Percentiles rank a stretch among this genome's conserved stretches.
Evolutionary conservation across 306 rosid species (phyloP).

Genomic region (Ammopiptanthus mongolicus): DNA sequence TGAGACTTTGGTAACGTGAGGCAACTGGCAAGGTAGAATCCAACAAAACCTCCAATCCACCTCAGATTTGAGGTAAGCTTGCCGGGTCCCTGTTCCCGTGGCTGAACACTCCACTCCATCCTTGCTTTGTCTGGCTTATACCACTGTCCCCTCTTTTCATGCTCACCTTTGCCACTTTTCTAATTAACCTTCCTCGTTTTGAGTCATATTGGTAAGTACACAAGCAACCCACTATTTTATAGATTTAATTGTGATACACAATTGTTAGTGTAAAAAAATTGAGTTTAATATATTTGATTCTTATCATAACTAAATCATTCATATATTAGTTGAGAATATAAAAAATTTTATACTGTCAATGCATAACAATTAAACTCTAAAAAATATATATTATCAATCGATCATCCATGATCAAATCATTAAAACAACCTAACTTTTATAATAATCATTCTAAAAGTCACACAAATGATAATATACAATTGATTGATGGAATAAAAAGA

Average conservation of each 20-base stretch:
- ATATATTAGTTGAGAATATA: no score
- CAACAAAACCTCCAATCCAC: slow-evolving; percentile 50
- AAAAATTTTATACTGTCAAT: no score
- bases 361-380: no score
- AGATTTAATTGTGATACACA: neutral
- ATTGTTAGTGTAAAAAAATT: no score
- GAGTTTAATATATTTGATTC: no score
- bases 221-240: neutral
- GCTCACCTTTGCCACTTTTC: slow-evolving; percentile 59
- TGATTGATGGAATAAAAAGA: no score
- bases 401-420: neutral
- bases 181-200: slow-evolving; percentile 25
- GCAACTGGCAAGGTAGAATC: slow-evolving; percentile 32
- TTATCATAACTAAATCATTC: no score
- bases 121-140: slow-evolving; percentile 55
- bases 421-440: no score
- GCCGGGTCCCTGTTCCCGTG: slow-evolving; percentile 74
- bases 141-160: slow-evolving; percentile 59
- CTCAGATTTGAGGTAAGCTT: slow-evolving; percentile 60
- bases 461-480: no score
- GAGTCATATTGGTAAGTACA: slow-evolving; percentile 30
- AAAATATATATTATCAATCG: no score
- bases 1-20: slow-evolving; percentile 22
- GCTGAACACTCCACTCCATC: slow-evolving; percentile 37
- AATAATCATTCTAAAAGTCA: no score